Evolutionary conservation across 768 basidiomycete species (phyloP), one percentile per base, ranked within the genome.

Genomic region (Lactarius trivialis): DNA sequence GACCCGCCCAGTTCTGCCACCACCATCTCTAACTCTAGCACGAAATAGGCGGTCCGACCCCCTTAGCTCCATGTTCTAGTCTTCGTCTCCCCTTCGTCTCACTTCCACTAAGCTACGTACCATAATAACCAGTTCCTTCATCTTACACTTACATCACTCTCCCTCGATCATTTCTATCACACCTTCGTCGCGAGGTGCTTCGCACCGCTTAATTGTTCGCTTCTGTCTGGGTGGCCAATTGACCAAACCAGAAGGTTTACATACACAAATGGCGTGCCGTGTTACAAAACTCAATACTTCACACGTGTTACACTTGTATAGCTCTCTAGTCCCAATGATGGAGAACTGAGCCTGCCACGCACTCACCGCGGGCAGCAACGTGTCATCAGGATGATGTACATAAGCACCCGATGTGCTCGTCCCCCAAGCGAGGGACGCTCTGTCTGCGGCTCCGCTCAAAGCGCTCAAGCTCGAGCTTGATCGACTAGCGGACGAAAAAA

Each of bases 341-440:
- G 30, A 56, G 33, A 51, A 62, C 41, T 57, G 56, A 53, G 61
- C 53, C 37, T 50, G 21, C 56, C 61, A 58, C 43, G 61, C 61
- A 41, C 28, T 43, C 34, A 4, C 36, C 11, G 34, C 45, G n/a
- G 5, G 7, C 52, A 55, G 19, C 19, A 37, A 32, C 19, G 37
- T 26, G 34, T 33, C 24, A 3, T 30, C 6, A n/a, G n/a, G n/a
- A n/a, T n/a, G n/a, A n/a, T n/a, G 2, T 14, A 11, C 36, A 14
- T 36, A 11, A 8, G 55, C 24, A n/a, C 50, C 32, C 48, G 30
- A 21, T 19, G 28, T 17, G 60, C 41, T 30, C 50, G 24, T 48
- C 12, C 9, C 1, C 12, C 0, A 45, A 30, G 3, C 6, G 30
- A 30, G n/a, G n/a, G n/a, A n/a, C n/a, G n/a, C n/a, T n/a, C n/a